A percentile compares a stretch with the other conserved stretches of the same genome.
phyloP scores from a whole-genome alignment of 164 flowering plant genomes.

The Chimonanthus salicifolius region DNA sequence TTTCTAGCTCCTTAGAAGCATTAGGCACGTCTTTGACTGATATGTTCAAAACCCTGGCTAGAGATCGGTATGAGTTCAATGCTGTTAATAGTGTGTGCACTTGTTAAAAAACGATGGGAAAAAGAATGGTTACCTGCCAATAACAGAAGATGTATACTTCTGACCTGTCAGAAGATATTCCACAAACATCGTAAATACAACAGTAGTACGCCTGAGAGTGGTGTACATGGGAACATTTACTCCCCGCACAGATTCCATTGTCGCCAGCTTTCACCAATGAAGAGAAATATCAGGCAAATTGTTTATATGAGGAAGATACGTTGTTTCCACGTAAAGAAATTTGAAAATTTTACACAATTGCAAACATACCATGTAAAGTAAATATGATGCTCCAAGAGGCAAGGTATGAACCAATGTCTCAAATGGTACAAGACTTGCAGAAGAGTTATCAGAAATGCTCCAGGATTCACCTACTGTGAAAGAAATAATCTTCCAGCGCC shows the following conservation, averaged over 20 bases:
- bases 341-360: neutral
- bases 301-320: conserved; percentile 2
- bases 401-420: conserved; percentile 51
- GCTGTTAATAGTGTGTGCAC: neutral
- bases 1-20: too few relatives aligned
- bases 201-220: conserved; percentile 81
- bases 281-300: neutral
- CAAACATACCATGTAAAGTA: conserved; percentile 74
- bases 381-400: conserved; percentile 59
- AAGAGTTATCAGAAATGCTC: conserved; percentile 17
- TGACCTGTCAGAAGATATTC: conserved; percentile 66
- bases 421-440: conserved; percentile 37
- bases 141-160: conserved; percentile 45
- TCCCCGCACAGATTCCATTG: conserved; percentile 84
- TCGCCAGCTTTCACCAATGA: conserved; percentile 41
- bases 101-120: neutral
- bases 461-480: conserved; percentile 41
- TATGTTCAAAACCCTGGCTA: neutral
- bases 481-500: conserved; percentile 50
- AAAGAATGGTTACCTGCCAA: conserved; percentile 49
- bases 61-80: neutral
- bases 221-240: conserved; percentile 95
- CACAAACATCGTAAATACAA: conserved; percentile 69
- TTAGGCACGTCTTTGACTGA: neutral
- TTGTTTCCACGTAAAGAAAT: neutral